Evolutionary conservation across 108 stramenopile genomes (phyloP), one percentile per base, ranked within the genome.

Genomic region (Nannochloropsis salina): DNA sequence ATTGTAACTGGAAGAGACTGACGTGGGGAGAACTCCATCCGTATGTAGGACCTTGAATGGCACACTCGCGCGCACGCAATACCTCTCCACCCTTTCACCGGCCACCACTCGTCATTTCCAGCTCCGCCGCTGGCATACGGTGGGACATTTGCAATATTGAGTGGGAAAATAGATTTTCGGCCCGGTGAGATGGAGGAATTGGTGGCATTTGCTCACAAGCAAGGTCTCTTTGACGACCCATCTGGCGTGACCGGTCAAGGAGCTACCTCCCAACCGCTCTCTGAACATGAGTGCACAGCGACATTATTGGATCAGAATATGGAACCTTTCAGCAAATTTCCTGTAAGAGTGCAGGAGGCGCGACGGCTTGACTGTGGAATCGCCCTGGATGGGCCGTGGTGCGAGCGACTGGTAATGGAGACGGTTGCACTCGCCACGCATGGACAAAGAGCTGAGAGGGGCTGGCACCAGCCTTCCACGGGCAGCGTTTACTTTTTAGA

Each of bases 311-410:
- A 15, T 74, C 6, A 74, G n/a, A n/a, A 74, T 2, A 6, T 4
- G 4, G 61, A 74, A n/a, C 2, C 15, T 2, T 15, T 15, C 20
- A n/a, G 6, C 20, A 1, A 15, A 74, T n/a, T n/a, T 4, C 61
- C 61, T 74, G 61, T 74, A n/a, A 6, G 15, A 4, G 4, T 74
- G 61, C n/a, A n/a, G 61, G 61, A n/a, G 20, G 61, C 61, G n/a
- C 61, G 61, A n/a, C 61, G 61, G 61, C n/a, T 74, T 15, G 61
- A 74, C 61, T 74, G 61, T 74, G 61, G n/a, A n/a, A 74, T 74
- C n/a, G 61, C 61, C 20, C 15, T 74, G 3, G 61, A 74, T 6
- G 61, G 61, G 61, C 61, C 61, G 8, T n/a, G 15, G 61, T 74
- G 61, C 61, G 61, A 74, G 6, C 61, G n/a, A n/a, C 61, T 74